Conservation (phyloP, 345 rosid species). For the Lumnitzera littorea region DNA sequence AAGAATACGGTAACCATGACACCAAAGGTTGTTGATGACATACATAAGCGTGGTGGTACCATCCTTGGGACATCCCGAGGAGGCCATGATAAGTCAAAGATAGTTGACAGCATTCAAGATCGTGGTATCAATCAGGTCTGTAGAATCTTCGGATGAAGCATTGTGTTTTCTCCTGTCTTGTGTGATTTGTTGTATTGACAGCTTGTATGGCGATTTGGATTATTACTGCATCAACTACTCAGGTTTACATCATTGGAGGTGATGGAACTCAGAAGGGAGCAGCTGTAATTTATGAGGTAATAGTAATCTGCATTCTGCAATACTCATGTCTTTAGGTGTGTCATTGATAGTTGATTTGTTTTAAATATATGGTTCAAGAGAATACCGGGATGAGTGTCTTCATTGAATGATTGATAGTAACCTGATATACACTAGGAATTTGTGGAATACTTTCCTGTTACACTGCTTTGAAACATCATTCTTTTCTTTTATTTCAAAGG, state of each 20-base stretch:
- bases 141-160: neutral
- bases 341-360: neutral
- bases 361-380: too few species aligned
- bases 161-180: too few species aligned
- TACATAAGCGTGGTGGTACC: slow-evolving; percentile 91
- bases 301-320: neutral
- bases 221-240: slow-evolving; percentile 3
- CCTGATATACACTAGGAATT: too few species aligned
- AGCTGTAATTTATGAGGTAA: slow-evolving; percentile 67
- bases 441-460: too few species aligned
- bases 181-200: too few species aligned
- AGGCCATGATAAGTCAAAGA: slow-evolving; percentile 74
- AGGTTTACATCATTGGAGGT: slow-evolving; percentile 84
- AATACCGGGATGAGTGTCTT: too few species aligned
- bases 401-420: too few species aligned
- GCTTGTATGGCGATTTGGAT: too few species aligned
- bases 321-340: neutral
- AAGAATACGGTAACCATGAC: slow-evolving; percentile 55
- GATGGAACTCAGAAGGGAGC: slow-evolving; percentile 93
- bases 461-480: too few species aligned
- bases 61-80: slow-evolving; percentile 80
- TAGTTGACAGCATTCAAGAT: slow-evolving; percentile 90
- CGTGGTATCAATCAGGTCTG: slow-evolving; percentile 78
- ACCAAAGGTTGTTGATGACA: slow-evolving; percentile 64
- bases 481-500: too few species aligned